These are phyloP conservation scores for Marchantia polymorpha DNA, from an alignment of 225 moss, liverwort and hornwort genomes.

Conservation along the genomic window DNA sequence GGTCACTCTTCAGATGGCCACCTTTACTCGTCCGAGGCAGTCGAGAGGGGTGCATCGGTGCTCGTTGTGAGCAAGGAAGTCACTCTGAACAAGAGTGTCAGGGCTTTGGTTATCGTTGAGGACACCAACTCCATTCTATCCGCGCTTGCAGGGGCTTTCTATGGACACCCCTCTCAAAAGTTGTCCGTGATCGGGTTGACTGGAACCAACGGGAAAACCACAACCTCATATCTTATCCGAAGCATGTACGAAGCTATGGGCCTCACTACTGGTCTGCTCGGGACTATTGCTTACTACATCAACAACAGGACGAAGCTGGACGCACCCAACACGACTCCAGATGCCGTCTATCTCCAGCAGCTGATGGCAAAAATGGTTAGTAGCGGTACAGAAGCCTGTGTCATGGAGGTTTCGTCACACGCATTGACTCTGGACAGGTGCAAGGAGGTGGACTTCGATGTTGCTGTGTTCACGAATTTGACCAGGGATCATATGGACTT, in stretches of 20 bases:
- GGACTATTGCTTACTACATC: slow-evolving; percentile 85
- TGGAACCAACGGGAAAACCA: slow-evolving; percentile 96
- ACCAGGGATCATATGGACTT: slow-evolving; percentile 96
- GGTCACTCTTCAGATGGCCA: slow-evolving; percentile 78
- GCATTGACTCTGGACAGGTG: slow-evolving; percentile 75
- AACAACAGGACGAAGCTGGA: slow-evolving; percentile 67
- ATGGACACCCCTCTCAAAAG: slow-evolving; percentile 75
- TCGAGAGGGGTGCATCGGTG: slow-evolving; percentile 81
- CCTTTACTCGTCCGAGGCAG: slow-evolving; percentile 56
- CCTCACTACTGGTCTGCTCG: slow-evolving; percentile 67
- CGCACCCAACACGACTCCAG: slow-evolving; percentile 79
- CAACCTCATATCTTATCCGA: slow-evolving; percentile 70
- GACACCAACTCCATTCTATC: slow-evolving; percentile 77
- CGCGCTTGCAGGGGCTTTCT: slow-evolving; percentile 83
- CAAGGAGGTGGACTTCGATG: slow-evolving; percentile 88
- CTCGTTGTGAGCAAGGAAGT: slow-evolving; percentile 68
- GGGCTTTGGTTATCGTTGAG: slow-evolving; percentile 74
- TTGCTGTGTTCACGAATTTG: slow-evolving; percentile 90
- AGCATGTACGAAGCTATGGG: slow-evolving; percentile 97
- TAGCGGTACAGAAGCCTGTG: slow-evolving; percentile 66
- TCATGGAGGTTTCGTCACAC: slow-evolving; percentile 98
- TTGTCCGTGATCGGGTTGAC: slow-evolving; percentile 86
- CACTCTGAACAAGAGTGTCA: slow-evolving; percentile 48
- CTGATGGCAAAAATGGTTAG: slow-evolving; percentile 96
- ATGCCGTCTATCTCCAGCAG: slow-evolving; percentile 79